Base-by-base conservation (phyloP, 2,329 filamentous ascomycete species). In the Zelopaecilomyces penicillatus region DNA sequence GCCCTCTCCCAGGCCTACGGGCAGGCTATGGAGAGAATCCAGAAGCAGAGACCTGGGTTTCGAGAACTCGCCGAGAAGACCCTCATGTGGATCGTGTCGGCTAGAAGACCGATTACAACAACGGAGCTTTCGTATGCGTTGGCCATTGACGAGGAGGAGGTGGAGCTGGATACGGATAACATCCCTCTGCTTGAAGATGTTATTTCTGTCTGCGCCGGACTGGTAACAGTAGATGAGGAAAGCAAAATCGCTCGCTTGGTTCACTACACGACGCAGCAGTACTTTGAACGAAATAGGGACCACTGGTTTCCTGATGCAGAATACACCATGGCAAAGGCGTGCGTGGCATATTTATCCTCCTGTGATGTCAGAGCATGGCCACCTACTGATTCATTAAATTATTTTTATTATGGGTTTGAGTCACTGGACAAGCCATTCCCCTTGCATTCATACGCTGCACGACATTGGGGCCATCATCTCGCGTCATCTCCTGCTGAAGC, bases 251-350 rank as follows among this genome's bases (percentile, higher is more conserved):
- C 70, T 6, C 58, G 64, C 4, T 47, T 71, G 0, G 65, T 69
- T 5, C 67, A 72, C 46, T 66, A 69, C 47, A 71, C 69, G 0
- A 57, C 66, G 1, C 62, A 70, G 38, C 60, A 70, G 36, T 73
- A 68, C 50, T 61, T 72, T 31, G 54, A 64, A 12, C 32, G 12
- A 34, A 34, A 9, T 34, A 9, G 32, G 32, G 9, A 34, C 32
- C 19, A 19, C 19, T 66, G 60, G 55, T 62, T 72, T 42, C 57
- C 56, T 0, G n/a, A 54, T n/a, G 55, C 59, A 0, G 44, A 67
- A 4, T 4, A 1, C 0, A 7, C 57, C 0, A 60, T 72, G 3
- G 46, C 57, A 0, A 19, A 19, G 19, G 19, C 19, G 19, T 19
- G 19, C 19, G 19, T 19, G 19, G 19, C 19, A 19, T 19, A 19